A percentile compares a stretch with the other conserved stretches of the same genome.
Evolutionary conservation across 495 filamentous ascomycete genomes (phyloP).

Genomic region (Pyronema omphalodes): DNA sequence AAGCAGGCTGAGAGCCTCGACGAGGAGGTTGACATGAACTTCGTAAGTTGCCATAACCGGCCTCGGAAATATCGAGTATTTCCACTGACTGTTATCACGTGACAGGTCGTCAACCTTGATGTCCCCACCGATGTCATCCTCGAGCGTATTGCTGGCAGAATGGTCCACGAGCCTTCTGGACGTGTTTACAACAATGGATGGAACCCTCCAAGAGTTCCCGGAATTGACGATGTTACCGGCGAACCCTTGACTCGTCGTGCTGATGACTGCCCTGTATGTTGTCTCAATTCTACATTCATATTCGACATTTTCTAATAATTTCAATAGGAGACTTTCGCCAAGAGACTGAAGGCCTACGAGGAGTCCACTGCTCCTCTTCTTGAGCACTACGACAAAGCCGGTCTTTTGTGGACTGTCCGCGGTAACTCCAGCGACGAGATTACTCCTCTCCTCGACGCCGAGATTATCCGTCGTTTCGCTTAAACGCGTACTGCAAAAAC

Average conservation of each 20-base stretch:
- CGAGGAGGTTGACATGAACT: conserved; percentile 69
- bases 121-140: conserved; percentile 57
- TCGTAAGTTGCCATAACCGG: conserved; percentile 47
- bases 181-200: conserved; percentile 88
- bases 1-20: conserved; percentile 61
- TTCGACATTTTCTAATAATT: not conserved
- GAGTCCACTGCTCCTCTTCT: conserved; percentile 71
- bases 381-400: conserved; percentile 70
- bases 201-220: conserved; percentile 61
- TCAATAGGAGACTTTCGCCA: conserved; percentile 57
- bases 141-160: conserved; percentile 70
- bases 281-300: not conserved
- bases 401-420: conserved; percentile 72
- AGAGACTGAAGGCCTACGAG: conserved; percentile 61
- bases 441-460: conserved; percentile 59
- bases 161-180: conserved; percentile 85
- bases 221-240: conserved; percentile 80
- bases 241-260: conserved; percentile 63
- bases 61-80: not conserved
- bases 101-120: conserved; percentile 22
- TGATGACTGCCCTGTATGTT: conserved; percentile 46
- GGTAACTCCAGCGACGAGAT: conserved; percentile 90
- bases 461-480: conserved; percentile 60
- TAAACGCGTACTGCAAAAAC: not conserved
- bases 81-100: conserved; percentile 1